These are phyloP conservation scores for Leptographium galeiforme DNA, from an alignment of 2,329 filamentous ascomycete species.

Conservation along the genomic window DNA sequence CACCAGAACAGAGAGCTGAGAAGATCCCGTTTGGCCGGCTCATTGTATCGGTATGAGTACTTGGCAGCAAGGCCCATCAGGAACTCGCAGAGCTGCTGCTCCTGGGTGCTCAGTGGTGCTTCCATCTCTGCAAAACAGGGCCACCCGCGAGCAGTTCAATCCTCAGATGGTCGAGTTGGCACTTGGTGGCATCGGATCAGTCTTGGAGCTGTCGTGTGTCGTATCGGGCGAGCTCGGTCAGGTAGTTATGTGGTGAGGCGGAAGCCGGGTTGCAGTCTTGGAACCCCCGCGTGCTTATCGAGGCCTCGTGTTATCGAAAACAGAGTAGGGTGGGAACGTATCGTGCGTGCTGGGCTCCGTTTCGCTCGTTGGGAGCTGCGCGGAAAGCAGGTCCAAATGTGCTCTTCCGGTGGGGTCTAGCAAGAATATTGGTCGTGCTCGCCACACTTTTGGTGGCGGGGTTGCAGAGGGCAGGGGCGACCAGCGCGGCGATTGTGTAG, in stretches of 20 bases:
- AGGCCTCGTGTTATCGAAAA: too few relatives aligned
- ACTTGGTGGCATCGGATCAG: background rate
- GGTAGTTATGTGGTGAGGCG: too few relatives aligned
- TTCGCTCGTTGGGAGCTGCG: background rate
- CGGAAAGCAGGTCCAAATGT: background rate
- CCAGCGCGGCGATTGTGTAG: background rate
- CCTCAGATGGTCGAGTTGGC: background rate
- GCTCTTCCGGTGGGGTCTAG: background rate
- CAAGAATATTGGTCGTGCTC: background rate
- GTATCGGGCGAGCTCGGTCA: too few relatives aligned
- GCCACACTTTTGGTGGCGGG: background rate
- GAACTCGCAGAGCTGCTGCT: constrained; percentile 72
- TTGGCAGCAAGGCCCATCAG: constrained; percentile 64
- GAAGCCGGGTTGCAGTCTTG: background rate
- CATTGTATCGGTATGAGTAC: constrained; percentile 63
- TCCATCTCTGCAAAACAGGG: background rate
- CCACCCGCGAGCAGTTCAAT: background rate
- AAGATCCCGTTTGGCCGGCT: constrained; percentile 57
- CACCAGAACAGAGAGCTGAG: constrained; percentile 75
- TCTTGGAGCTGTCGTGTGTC: background rate
- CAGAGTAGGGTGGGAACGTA: too few relatives aligned
- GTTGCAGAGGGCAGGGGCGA: background rate
- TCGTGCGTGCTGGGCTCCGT: too few relatives aligned
- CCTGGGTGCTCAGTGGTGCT: constrained; percentile 44
- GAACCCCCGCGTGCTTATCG: too few relatives aligned